Evolutionary conservation across 257 asterid genomes (phyloP).

Genomic region (Fraxinus americana): DNA sequence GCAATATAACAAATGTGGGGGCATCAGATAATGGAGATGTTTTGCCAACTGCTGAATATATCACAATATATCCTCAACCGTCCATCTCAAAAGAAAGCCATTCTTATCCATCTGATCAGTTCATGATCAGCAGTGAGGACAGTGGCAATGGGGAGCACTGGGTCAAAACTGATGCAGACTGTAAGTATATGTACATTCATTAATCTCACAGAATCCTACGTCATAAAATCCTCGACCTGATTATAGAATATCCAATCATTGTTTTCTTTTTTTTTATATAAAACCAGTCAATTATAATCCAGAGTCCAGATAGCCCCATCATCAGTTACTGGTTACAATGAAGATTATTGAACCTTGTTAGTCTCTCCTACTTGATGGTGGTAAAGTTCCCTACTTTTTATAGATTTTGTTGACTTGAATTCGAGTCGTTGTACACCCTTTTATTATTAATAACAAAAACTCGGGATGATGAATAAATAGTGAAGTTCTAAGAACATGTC

Average conservation of each 20-base stretch:
- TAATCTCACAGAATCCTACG: neutral
- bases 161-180: slow-evolving; percentile 92
- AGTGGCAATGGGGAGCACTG: slow-evolving; percentile 61
- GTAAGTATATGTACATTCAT: slow-evolving; percentile 53
- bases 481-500: neutral
- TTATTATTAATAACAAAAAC: no score
- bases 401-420: neutral
- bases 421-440: no score
- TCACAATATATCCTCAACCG: slow-evolving; percentile 63
- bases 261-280: neutral
- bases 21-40: slow-evolving; percentile 37
- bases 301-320: neutral
- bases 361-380: neutral
- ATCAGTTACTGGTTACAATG: neutral
- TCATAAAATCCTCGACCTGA: neutral
- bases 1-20: slow-evolving; percentile 26
- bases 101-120: slow-evolving; percentile 35
- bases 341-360: neutral
- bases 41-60: slow-evolving; percentile 58
- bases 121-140: slow-evolving; percentile 34
- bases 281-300: neutral
- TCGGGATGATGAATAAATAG: no score
- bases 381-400: neutral
- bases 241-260: neutral
- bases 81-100: slow-evolving; percentile 50